These are phyloP conservation scores for Myriosclerotinia curreyana DNA, from an alignment of 2,329 filamentous ascomycete species.

Conservation along the genomic window DNA sequence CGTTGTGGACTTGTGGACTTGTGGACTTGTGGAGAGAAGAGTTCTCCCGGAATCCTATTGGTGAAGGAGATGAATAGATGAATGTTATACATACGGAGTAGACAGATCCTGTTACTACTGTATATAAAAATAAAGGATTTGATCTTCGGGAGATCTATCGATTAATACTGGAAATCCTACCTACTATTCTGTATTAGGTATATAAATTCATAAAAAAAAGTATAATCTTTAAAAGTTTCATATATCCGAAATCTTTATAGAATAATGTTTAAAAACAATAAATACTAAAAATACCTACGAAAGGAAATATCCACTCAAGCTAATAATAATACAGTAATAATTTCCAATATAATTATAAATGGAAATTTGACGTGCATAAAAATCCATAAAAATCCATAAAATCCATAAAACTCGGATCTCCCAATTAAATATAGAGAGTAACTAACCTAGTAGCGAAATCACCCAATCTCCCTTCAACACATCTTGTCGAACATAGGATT, in stretches of 20 bases:
- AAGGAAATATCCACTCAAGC: neutral
- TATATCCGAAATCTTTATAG: neutral
- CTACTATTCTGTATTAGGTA: too few species aligned
- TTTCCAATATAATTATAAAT: neutral
- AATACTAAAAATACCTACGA: neutral
- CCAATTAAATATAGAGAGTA: neutral
- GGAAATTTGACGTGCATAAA: slow-evolving; percentile 13
- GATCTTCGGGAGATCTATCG: too few species aligned
- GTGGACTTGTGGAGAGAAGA: slow-evolving; percentile 12
- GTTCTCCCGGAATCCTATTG: slow-evolving; percentile 6
- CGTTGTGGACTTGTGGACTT: too few species aligned
- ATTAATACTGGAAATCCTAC: too few species aligned
- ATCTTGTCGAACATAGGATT: neutral
- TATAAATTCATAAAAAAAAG: too few species aligned
- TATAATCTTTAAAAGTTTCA: too few species aligned
- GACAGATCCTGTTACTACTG: too few species aligned
- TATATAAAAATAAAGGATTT: too few species aligned
- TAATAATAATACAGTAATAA: neutral
- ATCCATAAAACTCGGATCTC: neutral
- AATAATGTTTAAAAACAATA: slow-evolving; percentile 3
- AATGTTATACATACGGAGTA: too few species aligned
- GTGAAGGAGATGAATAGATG: neutral
- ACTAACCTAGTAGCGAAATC: too few species aligned
- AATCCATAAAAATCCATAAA: slow-evolving; percentile 1
- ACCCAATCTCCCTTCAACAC: slow-evolving; percentile 19